Evolutionary conservation across 2,329 filamentous ascomycete species (phyloP), one percentile per base, ranked within the genome.

Genomic region (Cladosporium sp.): DNA sequence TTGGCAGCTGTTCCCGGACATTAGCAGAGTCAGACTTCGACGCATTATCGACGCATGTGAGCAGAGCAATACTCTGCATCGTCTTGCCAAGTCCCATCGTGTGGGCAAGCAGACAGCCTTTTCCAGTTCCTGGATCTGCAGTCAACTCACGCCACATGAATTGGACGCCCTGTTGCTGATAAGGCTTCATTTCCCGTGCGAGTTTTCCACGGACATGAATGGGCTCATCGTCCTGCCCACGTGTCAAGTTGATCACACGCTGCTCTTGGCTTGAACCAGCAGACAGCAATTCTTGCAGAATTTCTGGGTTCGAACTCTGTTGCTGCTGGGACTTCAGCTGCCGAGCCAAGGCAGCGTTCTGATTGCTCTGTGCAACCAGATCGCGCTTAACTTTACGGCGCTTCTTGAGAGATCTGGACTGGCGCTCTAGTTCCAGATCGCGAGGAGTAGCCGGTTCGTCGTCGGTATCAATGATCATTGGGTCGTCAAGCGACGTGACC

Each of bases 71-170:
- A 5, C 75, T 77, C 70, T 95, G 90, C 84, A 95, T 89, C 0
- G 90, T 94, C 71, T 95, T 96, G 13, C 90, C 90, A 2, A 95
- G 71, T 1, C 91, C 91, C 90, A 95, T 95, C 0, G 87, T 88
- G 65, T 95, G 90, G 5, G 90, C 86, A 16, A 95, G 74, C 11
- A 95, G 75, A 62, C 88, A 94, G 2, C 90, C 90, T 66, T 90
- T 83, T 15, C 75, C 70, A 1, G 72, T 64, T 49, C 83, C 78
- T 7, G 57, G 55, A 4, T 59, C 60, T 27, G 78, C 75, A 5
- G 92, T 79, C 38, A 95, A 72, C 55, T 92, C 85, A 57, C 89
- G 83, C 89, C 91, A 96, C 74, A 96, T 79, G 67, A 95, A 95
- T 9, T 84, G 83, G 16, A 95, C 81, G 1, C 91, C 91, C 1